Conservation (phyloP, 2,329 filamentous ascomycete genomes). For the Phialophora macrospora region DNA sequence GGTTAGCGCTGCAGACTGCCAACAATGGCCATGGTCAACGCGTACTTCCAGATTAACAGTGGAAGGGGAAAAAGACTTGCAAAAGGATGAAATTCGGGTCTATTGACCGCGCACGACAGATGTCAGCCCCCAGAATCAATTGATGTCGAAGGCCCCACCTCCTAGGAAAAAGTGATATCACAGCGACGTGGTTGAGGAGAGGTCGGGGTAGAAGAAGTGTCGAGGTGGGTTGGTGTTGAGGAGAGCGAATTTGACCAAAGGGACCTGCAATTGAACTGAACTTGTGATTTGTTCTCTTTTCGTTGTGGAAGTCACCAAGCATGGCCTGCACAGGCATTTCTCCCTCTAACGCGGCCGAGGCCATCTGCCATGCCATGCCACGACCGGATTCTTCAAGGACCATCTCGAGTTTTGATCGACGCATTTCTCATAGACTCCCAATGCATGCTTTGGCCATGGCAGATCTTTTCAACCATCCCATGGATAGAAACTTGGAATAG, state of each 20-base stretch:
- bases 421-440: constrained; percentile 7
- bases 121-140: background rate
- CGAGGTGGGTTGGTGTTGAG: background rate
- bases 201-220: background rate
- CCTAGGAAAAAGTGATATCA: background rate
- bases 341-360: background rate
- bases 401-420: constrained; percentile 1
- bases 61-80: background rate
- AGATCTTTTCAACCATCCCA: constrained; percentile 9
- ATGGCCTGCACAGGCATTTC: background rate
- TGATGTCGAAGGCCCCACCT: too few relatives aligned
- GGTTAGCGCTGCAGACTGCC: background rate
- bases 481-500: constrained; percentile 8
- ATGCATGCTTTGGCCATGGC: constrained; percentile 11
- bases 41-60: background rate
- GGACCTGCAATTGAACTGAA: background rate
- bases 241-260: background rate
- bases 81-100: background rate
- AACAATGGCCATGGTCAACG: background rate
- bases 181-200: background rate
- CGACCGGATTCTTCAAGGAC: constrained; percentile 4
- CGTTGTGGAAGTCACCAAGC: constrained; percentile 9
- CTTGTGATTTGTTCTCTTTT: constrained; percentile 9
- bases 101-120: background rate
- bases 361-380: background rate